phyloP scores from a whole-genome alignment of 1,284 basidiomycete genomes.

The Melanopsichium pennsylvanicum region DNA sequence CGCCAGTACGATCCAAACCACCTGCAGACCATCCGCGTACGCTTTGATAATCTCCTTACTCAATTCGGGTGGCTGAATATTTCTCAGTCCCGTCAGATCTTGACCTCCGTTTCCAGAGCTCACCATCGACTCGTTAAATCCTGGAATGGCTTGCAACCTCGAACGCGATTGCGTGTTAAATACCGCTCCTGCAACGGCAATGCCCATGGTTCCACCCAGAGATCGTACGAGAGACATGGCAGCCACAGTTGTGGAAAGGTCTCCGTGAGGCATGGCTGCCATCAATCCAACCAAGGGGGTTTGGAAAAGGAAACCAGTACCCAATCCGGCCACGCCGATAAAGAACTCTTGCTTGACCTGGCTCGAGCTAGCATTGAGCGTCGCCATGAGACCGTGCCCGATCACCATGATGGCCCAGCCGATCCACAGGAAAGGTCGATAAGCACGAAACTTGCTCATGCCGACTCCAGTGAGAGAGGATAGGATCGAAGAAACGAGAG shows the following conservation, averaged over 20 bases:
- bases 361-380: conserved; percentile 28
- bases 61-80: conserved; percentile 62
- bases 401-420: conserved; percentile 48
- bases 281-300: conserved; percentile 55
- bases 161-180: conserved; percentile 48
- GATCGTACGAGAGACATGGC: conserved; percentile 48
- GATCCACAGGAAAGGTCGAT: conserved; percentile 74
- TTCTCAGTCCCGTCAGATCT: conserved; percentile 32
- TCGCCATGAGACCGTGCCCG: conserved; percentile 51
- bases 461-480: conserved; percentile 73
- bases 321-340: conserved; percentile 51
- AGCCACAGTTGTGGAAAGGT: conserved; percentile 45
- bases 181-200: conserved; percentile 51
- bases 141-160: conserved; percentile 19
- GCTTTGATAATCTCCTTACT: conserved; percentile 72
- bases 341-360: conserved; percentile 37
- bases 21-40: conserved; percentile 75
- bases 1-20: conserved; percentile 74
- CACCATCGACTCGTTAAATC: conserved; percentile 20
- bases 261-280: conserved; percentile 53
- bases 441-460: conserved; percentile 73
- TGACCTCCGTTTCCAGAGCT: conserved; percentile 23
- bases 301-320: conserved; percentile 58
- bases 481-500: conserved; percentile 72
- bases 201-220: conserved; percentile 53